Base-by-base conservation (phyloP, 1,284 basidiomycete genomes). In the Ustilago tritici region DNA sequence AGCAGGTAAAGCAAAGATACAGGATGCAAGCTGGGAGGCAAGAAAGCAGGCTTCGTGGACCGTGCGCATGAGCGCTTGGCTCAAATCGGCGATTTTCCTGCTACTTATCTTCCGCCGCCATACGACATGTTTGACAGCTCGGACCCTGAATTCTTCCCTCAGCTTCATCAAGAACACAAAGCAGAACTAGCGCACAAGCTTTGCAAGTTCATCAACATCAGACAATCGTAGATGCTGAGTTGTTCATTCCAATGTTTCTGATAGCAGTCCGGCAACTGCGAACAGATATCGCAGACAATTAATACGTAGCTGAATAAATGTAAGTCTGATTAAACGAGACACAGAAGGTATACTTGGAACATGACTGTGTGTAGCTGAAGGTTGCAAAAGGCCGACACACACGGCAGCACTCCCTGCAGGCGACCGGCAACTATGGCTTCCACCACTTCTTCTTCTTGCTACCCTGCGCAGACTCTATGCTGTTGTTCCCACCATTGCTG, bases 381-480 rank as follows among this genome's bases (percentile, higher is more conserved):
- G 23, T 28, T 28, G 23, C 23, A 28, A 28, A 28, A 28, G 23
- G 23, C 23, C 23, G 23, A 28, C 23, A 28, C 23, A 28, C 23
- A 28, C 23, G 23, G 23, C 23, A 28, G 23, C 23, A 28, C 23
- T 28, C 3, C 23, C 23, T 28, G 23, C 23, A 28, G 23, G 23
- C 23, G 3, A 28, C 23, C 23, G 36, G 12, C 17, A 28, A 43
- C 17, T 34, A 32, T 34, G 62, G 61, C 56, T 71, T 71, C 70
- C 70, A 71, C 70, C 70, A 71, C 41, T 63, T 71, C 55, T 66
- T 71, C 61, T 71, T 71, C 63, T 66, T 71, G 43, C 23, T 28
- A 14, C 14, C 56, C 47, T 61, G 54, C n/a, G 41, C 60, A 41
- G 32, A 17, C 15, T 61, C 63, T 3, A 31, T 38, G 23, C 17